Evolutionary conservation across 108 stramenopile species (phyloP), one percentile per base, ranked within the genome.

Genomic region (Cyclotella atomus): DNA sequence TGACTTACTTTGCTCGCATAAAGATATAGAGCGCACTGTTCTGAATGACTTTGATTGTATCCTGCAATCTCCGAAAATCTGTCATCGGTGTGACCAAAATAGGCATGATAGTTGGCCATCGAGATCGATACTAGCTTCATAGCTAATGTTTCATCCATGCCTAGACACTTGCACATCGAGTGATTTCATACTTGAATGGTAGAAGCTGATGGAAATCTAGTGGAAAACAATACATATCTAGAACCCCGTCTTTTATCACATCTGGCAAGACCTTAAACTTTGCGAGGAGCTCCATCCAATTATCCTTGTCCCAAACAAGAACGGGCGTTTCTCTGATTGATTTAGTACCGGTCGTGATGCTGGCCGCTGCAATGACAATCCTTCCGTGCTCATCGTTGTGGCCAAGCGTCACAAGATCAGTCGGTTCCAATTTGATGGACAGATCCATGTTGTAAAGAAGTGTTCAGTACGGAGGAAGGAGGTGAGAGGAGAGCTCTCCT

Each of bases 1-100:
- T 81, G 79, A 24, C 65, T 36, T 0, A 81, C 68, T 57, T 74
- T 75, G 2, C 65, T 68, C 8, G 64, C 73, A 38, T 52, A 75
- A 0, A 75, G 49, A 44, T 74, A 81, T 2, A 81, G 41, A 27
- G 79, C 79, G 33, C 35, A 15, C 19, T 52, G 6, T 67, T 41
- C 23, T 5, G 30, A n/a, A 2, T 21, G 15, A 27, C 32, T 24
- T 38, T 23, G 29, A 16, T 10, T 50, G 43, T 3, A 6, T 33
- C 65, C 12, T 52, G 23, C 0, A 16, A 67, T 23, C 46, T 67
- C 38, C 12, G 9, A 12, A 12, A 9, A 41, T 41, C 7, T 9
- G 23, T 54, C 66, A 20, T 71, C 44, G 10, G 50, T 29, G 10
- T 2, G 21, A 8, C 78, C 78, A 73, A 0, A 15, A 56, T 79